A percentile compares a stretch with the other conserved stretches of the same genome.
Evolutionary conservation across 768 basidiomycete genomes (phyloP).

Genomic region (Rhizopogon vesiculosus): DNA sequence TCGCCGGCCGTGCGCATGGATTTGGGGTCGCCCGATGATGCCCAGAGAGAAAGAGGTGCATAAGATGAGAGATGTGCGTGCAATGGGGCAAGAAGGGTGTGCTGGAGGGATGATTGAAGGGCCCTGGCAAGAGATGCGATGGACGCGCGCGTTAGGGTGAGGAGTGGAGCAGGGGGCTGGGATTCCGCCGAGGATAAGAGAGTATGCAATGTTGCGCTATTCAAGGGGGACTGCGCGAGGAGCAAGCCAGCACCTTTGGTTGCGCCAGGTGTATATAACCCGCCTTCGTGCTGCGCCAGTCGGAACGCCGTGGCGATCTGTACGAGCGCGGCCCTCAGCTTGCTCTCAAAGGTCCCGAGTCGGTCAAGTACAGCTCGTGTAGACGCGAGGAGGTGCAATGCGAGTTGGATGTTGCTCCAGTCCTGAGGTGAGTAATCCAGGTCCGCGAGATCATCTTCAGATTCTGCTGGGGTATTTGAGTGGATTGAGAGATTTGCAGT

Average conservation of each 20-base stretch:
- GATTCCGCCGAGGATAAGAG: slow-evolving; percentile 44
- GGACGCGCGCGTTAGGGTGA: slow-evolving; percentile 49
- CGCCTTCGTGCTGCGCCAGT: slow-evolving; percentile 44
- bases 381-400: slow-evolving; percentile 79
- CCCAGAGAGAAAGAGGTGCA: slow-evolving; percentile 65
- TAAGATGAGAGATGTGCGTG: slow-evolving; percentile 70
- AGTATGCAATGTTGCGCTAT: slow-evolving; percentile 66
- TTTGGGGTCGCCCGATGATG: slow-evolving; percentile 44
- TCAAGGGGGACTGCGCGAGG: slow-evolving; percentile 81
- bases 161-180: slow-evolving; percentile 32
- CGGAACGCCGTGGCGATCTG: slow-evolving; percentile 60
- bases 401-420: slow-evolving; percentile 82
- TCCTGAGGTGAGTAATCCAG: slow-evolving; percentile 87
- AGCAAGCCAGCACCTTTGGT: slow-evolving; percentile 66
- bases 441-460: slow-evolving; percentile 64
- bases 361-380: slow-evolving; percentile 70
- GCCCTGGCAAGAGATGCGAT: slow-evolving; percentile 62
- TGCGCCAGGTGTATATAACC: slow-evolving; percentile 51
- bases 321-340: slow-evolving; percentile 52
- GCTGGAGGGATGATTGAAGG: slow-evolving; percentile 75
- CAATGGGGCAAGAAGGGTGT: slow-evolving; percentile 81
- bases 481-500: slow-evolving; percentile 27
- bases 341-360: slow-evolving; percentile 62
- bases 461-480: slow-evolving; percentile 25
- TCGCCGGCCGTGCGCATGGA: slow-evolving; percentile 29